A percentile compares a stretch with the other conserved stretches of the same genome.
Evolutionary conservation across 805 yeast genomes (phyloP).

Genomic region (Kodamaea sagamina): DNA sequence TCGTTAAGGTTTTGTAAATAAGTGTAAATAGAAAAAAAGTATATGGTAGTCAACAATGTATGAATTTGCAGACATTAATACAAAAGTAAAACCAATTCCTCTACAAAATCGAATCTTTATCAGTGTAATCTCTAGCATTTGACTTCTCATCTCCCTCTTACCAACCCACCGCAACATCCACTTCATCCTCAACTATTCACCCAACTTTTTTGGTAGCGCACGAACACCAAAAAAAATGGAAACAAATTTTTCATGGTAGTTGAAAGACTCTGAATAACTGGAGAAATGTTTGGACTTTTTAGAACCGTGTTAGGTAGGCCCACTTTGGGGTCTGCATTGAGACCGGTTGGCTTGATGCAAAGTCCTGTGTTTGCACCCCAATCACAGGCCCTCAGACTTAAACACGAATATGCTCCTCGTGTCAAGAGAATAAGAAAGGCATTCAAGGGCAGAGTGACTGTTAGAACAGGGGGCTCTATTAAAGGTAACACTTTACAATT

Average conservation of each 20-base stretch:
- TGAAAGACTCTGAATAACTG: background rate
- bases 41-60: no score
- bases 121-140: no score
- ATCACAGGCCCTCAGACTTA: conserved; percentile 38
- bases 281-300: conserved; percentile 15
- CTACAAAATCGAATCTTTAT: no score
- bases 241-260: conserved; percentile 6
- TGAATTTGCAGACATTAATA: no score
- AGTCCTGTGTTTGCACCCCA: conserved; percentile 1
- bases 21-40: background rate
- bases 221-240: background rate
- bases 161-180: background rate
- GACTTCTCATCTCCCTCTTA: background rate
- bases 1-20: background rate
- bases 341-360: background rate
- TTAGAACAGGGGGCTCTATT: conserved; percentile 89
- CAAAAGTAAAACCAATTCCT: no score
- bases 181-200: background rate
- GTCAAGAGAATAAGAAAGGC: conserved; percentile 68
- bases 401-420: conserved; percentile 79
- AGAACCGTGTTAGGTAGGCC: conserved; percentile 3
- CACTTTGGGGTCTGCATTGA: conserved; percentile 2
- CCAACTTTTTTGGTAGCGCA: conserved; percentile 5
- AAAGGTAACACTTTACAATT: conserved; percentile 82
- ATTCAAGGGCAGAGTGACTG: conserved; percentile 92